Evolutionary conservation across 2,329 filamentous ascomycete species (phyloP), one percentile per base, ranked within the genome.

Genomic region (Cladophialophora immunda): DNA sequence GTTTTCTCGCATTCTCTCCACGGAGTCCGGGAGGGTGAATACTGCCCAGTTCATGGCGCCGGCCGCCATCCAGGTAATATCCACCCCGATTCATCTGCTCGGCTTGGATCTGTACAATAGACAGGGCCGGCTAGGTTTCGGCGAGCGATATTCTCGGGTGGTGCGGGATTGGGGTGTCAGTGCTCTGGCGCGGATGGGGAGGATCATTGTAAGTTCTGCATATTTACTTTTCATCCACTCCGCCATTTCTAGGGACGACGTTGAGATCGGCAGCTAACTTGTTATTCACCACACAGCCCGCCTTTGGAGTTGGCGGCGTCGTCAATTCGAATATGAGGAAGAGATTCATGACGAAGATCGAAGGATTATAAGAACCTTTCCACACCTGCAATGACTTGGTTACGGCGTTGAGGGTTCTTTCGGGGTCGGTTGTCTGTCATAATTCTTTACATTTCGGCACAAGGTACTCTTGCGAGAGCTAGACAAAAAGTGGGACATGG

Each of bases 81-180:
- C 89, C 68, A 97, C 93, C 4, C 93, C 93, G 0, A 80, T 95
- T 74, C 93, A 97, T 79, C 81, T 97, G 58, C 84, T 94, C 30
- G 93, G 93, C 0, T 77, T 97, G 70, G 93, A 97, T 78, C 74
- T 97, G 63, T 97, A 96, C 77, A 97, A 97, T 76, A 82, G 92
- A 13, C 82, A 77, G 15, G 75, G 73, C 17, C 74, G 68, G 7
- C 78, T 80, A 67, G 78, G 80, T 1, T 83, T 85, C 76, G 76
- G 77, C 53, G 86, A 92, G 13, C 82, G 93, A 9, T 84, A 87
- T 76, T 75, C 78, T 0, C 85, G 87, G 57, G 86, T 97, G 15
- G 82, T 86, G 67, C 84, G 86, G 71, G 92, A 95, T 76, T 97
- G 93, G 91, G 81, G 85, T 11, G 84, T 90, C 66, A 94, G 91